phyloP scores from a whole-genome alignment of 192 early-diverging fungal genomes.

The Rhizoclosmatium sp. region DNA sequence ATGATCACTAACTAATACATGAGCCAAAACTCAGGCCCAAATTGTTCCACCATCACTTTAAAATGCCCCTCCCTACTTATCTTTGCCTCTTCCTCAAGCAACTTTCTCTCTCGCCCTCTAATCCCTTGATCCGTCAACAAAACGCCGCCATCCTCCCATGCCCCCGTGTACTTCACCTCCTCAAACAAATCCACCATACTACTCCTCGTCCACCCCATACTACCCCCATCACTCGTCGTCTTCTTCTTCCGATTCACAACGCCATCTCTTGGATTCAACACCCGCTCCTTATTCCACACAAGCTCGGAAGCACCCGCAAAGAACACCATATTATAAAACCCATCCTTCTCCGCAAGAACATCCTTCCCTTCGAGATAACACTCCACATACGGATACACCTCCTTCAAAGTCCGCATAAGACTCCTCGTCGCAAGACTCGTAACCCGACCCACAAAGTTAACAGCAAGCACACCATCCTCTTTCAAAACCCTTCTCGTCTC shows the following conservation, averaged over 20 bases:
- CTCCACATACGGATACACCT: constrained; percentile 70
- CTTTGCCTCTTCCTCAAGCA: constrained; percentile 63
- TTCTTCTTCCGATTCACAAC: constrained; percentile 6
- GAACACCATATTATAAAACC: constrained; percentile 73
- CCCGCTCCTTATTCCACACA: constrained; percentile 48
- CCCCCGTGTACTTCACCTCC: constrained; percentile 53
- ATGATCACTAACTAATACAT: constrained; percentile 27
- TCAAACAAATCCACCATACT: constrained; percentile 61
- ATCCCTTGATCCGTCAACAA: constrained; percentile 55
- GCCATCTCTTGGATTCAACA: constrained; percentile 39
- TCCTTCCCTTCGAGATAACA: constrained; percentile 69
- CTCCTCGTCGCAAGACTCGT: constrained; percentile 62
- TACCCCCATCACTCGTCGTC: constrained; percentile 29
- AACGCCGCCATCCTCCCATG: constrained; percentile 52
- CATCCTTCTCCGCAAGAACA: constrained; percentile 40
- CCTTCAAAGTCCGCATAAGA: constrained; percentile 47
- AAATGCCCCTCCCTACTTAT: constrained; percentile 72
- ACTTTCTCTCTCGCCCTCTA: constrained; percentile 69
- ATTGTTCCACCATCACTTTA: constrained; percentile 74
- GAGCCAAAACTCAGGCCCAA: constrained; percentile 75
- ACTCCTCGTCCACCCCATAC: constrained; percentile 52
- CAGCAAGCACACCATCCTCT: constrained; percentile 76
- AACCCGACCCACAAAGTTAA: constrained; percentile 79
- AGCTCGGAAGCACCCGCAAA: constrained; percentile 65
- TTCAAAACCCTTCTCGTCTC: constrained; percentile 73